Evolutionary conservation across 495 filamentous ascomycete genomes (phyloP).

Genomic region (Daldinia concentrica): DNA sequence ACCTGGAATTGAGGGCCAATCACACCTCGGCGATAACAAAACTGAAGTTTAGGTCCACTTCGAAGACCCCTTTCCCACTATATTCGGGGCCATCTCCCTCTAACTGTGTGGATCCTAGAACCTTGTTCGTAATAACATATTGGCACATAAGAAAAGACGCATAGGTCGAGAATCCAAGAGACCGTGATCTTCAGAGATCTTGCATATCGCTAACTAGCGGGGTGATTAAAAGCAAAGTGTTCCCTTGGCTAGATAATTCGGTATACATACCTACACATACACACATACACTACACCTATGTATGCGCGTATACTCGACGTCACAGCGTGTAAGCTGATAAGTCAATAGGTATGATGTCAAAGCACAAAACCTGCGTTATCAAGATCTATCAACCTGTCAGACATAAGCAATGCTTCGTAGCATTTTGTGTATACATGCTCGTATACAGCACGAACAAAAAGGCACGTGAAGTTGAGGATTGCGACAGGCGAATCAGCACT

Average conservation of each 20-base stretch:
- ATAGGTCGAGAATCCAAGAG: conserved; percentile 12
- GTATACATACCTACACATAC: background rate
- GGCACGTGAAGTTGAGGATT: conserved; percentile 19
- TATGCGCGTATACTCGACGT: conserved; percentile 3
- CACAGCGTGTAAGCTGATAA: background rate
- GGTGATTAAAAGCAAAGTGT: conserved; percentile 8
- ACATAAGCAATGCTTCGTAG: background rate
- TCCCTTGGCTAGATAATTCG: background rate
- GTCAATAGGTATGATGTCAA: conserved; percentile 34
- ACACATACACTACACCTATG: too few relatives aligned
- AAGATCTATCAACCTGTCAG: background rate
- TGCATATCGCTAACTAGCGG: conserved; percentile 34
- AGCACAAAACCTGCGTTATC: conserved; percentile 23
- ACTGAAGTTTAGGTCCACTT: conserved; percentile 19
- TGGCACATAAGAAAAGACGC: conserved; percentile 4
- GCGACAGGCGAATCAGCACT: background rate
- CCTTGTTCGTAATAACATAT: background rate
- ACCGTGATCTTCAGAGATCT: conserved; percentile 37
- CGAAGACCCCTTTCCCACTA: conserved; percentile 25
- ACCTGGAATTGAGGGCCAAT: conserved; percentile 24
- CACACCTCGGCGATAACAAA: conserved; percentile 32
- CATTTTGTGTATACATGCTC: background rate
- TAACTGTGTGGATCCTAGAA: conserved; percentile 32
- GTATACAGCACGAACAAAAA: background rate
- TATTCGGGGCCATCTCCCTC: background rate